phyloP scores from a whole-genome alignment of 1,139 yeast genomes.

The Saccharomyces pastorianus region DNA sequence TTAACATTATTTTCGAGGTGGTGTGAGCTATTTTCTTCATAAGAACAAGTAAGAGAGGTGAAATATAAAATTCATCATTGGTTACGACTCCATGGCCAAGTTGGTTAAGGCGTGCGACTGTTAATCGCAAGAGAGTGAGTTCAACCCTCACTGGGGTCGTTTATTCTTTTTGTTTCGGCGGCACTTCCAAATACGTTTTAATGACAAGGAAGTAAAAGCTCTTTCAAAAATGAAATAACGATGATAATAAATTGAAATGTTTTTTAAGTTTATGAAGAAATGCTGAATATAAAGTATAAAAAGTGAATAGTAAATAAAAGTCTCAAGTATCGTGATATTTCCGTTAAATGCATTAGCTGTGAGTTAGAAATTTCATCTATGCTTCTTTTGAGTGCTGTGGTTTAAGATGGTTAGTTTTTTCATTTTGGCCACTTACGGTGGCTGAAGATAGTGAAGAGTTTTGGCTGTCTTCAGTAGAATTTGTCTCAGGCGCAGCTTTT shows the following conservation, averaged over 20 bases:
- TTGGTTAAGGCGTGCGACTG: slow-evolving; percentile 28
- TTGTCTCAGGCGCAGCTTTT: background rate
- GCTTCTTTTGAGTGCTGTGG: background rate
- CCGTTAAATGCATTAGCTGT: background rate
- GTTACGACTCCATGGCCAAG: slow-evolving; percentile 24
- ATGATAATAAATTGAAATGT: too few species aligned
- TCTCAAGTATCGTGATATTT: background rate
- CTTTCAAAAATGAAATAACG: background rate
- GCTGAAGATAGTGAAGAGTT: background rate
- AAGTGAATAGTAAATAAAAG: background rate
- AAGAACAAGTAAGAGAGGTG: too few species aligned
- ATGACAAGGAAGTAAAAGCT: too few species aligned
- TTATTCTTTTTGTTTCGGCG: slow-evolving; percentile 4
- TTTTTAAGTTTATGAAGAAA: background rate
- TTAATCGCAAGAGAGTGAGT: slow-evolving; percentile 29
- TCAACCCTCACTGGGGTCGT: slow-evolving; percentile 27
- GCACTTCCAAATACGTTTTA: too few species aligned
- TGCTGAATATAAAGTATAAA: background rate
- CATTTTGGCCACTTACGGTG: background rate
- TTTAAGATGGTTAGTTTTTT: background rate
- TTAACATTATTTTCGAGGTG: too few species aligned
- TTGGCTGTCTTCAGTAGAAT: background rate
- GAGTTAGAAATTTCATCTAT: background rate
- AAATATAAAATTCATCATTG: background rate
- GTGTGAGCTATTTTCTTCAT: too few species aligned